Percentiles rank a stretch among this genome's conserved stretches.
phyloP scores from a whole-genome alignment of 2,329 filamentous ascomycete species.

The Cyphellophora europaea region DNA sequence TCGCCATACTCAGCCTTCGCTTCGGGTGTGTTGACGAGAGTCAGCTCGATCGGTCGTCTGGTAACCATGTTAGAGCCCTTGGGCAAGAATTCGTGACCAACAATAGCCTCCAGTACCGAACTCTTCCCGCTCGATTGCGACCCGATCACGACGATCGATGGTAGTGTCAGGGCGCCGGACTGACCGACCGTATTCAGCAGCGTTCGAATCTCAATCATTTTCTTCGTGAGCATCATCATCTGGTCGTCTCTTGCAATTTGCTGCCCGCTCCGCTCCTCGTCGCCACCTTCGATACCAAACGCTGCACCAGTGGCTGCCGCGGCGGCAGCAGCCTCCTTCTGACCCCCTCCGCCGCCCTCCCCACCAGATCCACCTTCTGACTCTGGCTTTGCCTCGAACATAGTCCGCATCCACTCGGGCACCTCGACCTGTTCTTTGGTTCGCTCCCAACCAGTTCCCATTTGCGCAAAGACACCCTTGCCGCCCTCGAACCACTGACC shows the following conservation, averaged over 20 bases:
- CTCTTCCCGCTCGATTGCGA: constrained; percentile 98
- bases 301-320: constrained; percentile 65
- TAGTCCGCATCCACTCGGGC: constrained; percentile 70
- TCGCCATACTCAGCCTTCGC: constrained; percentile 86
- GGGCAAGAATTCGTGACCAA: constrained; percentile 93
- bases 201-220: constrained; percentile 98
- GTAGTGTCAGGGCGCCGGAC: constrained; percentile 75
- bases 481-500: constrained; percentile 58
- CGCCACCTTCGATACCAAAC: constrained; percentile 63
- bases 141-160: constrained; percentile 97
- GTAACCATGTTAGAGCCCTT: constrained; percentile 99
- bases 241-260: constrained; percentile 81
- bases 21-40: constrained; percentile 87
- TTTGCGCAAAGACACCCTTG: constrained; percentile 68
- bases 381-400: constrained; percentile 56
- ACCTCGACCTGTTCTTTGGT: constrained; percentile 68
- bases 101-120: constrained; percentile 91
- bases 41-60: constrained; percentile 87
- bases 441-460: constrained; percentile 68
- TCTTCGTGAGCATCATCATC: constrained; percentile 98
- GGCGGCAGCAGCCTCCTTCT: constrained; percentile 46
- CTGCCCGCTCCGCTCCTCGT: constrained; percentile 53
- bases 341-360: constrained; percentile 30
- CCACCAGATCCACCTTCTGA: constrained; percentile 35
- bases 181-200: constrained; percentile 88